A percentile compares a stretch with the other conserved stretches of the same genome.
These are phyloP conservation scores for Afroboletus lepidellus DNA, from an alignment of 1,284 basidiomycete genomes.

Conservation along the genomic window DNA sequence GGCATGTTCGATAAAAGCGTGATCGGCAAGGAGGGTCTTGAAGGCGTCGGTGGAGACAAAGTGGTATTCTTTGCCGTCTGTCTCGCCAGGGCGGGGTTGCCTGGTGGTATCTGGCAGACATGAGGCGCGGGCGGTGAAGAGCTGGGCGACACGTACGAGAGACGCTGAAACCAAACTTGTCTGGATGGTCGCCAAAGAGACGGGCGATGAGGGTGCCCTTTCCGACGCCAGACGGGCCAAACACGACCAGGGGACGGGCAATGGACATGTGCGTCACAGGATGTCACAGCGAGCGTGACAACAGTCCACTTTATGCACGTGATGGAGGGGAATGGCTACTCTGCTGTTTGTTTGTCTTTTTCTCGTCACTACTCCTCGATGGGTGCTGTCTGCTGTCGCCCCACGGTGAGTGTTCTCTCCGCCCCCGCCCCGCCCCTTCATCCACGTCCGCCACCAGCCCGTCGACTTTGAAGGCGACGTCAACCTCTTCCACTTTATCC, in stretches of 20 bases:
- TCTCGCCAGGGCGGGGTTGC: slow-evolving; percentile 79
- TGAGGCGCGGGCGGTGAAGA: background rate
- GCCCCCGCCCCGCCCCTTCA: background rate
- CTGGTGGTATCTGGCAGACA: slow-evolving; percentile 69
- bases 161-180: slow-evolving; percentile 91
- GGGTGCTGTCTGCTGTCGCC: slow-evolving; percentile 84
- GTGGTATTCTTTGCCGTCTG: slow-evolving; percentile 78
- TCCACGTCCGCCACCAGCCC: slow-evolving; percentile 51
- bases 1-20: slow-evolving; percentile 76
- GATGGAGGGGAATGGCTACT: background rate
- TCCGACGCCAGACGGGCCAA: slow-evolving; percentile 88
- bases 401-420: slow-evolving; percentile 50
- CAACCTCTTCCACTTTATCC: slow-evolving; percentile 95
- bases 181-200: slow-evolving; percentile 82
- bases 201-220: slow-evolving; percentile 90
- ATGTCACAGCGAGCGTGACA: slow-evolving; percentile 2
- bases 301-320: background rate
- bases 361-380: slow-evolving; percentile 39
- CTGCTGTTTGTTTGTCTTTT: slow-evolving; percentile 2
- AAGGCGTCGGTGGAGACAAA: slow-evolving; percentile 66
- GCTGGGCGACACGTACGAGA: slow-evolving; percentile 66
- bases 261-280: slow-evolving; percentile 30
- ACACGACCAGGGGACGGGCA: slow-evolving; percentile 68
- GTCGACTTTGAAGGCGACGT: slow-evolving; percentile 98
- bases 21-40: slow-evolving; percentile 55